Conservation (phyloP, 2,329 filamentous ascomycete genomes). For the Colletotrichum chrysophilum region DNA sequence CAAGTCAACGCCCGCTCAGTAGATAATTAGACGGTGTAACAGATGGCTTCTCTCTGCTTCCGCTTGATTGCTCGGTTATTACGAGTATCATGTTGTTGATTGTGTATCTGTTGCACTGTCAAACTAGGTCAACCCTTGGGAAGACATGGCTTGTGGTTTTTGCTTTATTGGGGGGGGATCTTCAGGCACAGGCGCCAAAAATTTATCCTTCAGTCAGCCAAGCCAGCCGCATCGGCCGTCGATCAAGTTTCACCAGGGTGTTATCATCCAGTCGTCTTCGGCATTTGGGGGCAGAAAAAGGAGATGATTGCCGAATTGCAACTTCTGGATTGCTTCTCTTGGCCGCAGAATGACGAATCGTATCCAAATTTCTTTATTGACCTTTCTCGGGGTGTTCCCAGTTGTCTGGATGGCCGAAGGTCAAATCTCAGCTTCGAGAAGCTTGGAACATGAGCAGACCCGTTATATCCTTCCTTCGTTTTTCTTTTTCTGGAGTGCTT, state of each 20-base stretch:
- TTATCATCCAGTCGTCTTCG: not conserved
- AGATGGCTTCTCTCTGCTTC: not conserved
- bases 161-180: not conserved
- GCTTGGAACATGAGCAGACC: not conserved
- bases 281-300: not conserved
- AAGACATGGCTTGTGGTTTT: not conserved
- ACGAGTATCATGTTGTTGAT: not conserved
- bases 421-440: slow-evolving; percentile 5
- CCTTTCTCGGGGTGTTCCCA: not conserved
- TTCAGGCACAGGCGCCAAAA: not conserved
- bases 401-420: not conserved
- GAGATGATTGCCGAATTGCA: not conserved
- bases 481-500: not conserved
- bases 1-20: not conserved
- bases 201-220: not conserved
- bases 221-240: not conserved
- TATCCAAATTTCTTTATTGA: not conserved
- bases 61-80: not conserved
- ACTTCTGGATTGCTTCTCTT: not conserved
- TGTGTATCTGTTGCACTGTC: not conserved
- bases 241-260: not conserved
- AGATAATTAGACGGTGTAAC: not conserved
- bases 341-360: not conserved
- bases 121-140: not conserved
- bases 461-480: not conserved